Evolutionary conservation across 2,329 filamentous ascomycete genomes (phyloP).

Genomic region (Aspergillus hortae): DNA sequence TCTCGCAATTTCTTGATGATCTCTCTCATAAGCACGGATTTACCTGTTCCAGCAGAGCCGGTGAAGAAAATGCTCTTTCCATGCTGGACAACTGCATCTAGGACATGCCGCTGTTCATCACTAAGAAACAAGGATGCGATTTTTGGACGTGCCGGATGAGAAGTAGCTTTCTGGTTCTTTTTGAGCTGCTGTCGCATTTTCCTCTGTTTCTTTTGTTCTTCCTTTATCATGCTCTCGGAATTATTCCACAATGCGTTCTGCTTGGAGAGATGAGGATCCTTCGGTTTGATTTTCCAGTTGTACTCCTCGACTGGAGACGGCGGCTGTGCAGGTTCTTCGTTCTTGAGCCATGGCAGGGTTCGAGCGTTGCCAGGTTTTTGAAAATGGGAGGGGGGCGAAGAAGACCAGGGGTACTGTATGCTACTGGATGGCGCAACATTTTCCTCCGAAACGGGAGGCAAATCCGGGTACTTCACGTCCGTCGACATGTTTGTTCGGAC

Average conservation of each 20-base stretch:
- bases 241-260: slow-evolving; percentile 64
- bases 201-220: slow-evolving; percentile 75
- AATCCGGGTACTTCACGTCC: slow-evolving; percentile 34
- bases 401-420: slow-evolving; percentile 67
- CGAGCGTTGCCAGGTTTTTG: slow-evolving; percentile 56
- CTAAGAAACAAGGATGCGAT: slow-evolving; percentile 68
- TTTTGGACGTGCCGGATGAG: slow-evolving; percentile 26
- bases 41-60: slow-evolving; percentile 91
- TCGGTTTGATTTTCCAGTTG: slow-evolving; percentile 21
- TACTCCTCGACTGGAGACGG: slow-evolving; percentile 10
- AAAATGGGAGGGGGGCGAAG: slow-evolving; percentile 48
- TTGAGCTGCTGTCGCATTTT: slow-evolving; percentile 61
- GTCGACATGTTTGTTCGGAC: neutral
- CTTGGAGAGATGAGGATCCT: slow-evolving; percentile 45
- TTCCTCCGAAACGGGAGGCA: slow-evolving; percentile 29
- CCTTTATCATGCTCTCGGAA: slow-evolving; percentile 69
- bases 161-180: slow-evolving; percentile 44
- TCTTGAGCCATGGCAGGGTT: slow-evolving; percentile 58
- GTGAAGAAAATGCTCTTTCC: slow-evolving; percentile 95
- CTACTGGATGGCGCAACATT: slow-evolving; percentile 47
- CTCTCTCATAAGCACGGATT: slow-evolving; percentile 90
- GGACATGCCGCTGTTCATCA: slow-evolving; percentile 78
- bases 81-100: slow-evolving; percentile 75
- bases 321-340: slow-evolving; percentile 26
- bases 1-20: slow-evolving; percentile 78